Percentiles rank a stretch among this genome's conserved stretches.
Evolutionary conservation across 129 eudicot species (phyloP).

Genomic region (Lonicera japonica): DNA sequence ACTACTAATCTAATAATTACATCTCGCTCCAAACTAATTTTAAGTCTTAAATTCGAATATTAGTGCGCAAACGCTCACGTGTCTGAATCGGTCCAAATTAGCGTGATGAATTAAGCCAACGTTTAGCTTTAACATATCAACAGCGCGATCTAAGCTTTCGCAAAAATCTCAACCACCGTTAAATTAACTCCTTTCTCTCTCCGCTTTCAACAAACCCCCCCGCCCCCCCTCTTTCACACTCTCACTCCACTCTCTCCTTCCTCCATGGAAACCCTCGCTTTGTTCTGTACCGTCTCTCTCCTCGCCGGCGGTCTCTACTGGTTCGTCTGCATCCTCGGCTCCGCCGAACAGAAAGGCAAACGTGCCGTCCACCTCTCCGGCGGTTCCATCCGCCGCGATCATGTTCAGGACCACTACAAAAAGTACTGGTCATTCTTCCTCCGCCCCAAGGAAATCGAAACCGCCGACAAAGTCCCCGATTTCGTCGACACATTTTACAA

Average conservation of each 20-base stretch:
- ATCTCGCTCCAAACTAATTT: too few species aligned
- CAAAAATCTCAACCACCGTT: too few species aligned
- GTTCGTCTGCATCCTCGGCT: conserved; percentile 82
- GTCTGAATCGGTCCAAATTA: too few species aligned
- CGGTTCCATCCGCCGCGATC: conserved; percentile 70
- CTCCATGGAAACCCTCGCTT: conserved; percentile 61
- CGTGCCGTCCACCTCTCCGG: conserved; percentile 81
- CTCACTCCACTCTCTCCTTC: not conserved
- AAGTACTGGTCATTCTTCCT: conserved; percentile 94
- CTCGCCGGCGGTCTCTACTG: conserved; percentile 88
- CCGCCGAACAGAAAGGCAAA: conserved; percentile 92
- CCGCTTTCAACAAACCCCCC: conserved; percentile 1
- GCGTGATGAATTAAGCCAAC: too few species aligned
- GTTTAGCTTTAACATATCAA: too few species aligned
- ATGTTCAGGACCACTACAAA: conserved; percentile 71
- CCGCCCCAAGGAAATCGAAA: conserved; percentile 81
- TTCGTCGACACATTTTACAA: conserved; percentile 91
- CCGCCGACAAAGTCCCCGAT: conserved; percentile 69
- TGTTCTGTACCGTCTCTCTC: conserved; percentile 57
- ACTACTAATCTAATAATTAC: too few species aligned
- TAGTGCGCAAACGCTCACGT: too few species aligned
- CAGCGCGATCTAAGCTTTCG: too few species aligned
- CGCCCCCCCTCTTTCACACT: not conserved
- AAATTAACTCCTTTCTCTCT: not conserved
- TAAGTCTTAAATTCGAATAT: too few species aligned